Conservation (phyloP, 352 stramenopile genomes). For the Globisporangium takayamanum region DNA sequence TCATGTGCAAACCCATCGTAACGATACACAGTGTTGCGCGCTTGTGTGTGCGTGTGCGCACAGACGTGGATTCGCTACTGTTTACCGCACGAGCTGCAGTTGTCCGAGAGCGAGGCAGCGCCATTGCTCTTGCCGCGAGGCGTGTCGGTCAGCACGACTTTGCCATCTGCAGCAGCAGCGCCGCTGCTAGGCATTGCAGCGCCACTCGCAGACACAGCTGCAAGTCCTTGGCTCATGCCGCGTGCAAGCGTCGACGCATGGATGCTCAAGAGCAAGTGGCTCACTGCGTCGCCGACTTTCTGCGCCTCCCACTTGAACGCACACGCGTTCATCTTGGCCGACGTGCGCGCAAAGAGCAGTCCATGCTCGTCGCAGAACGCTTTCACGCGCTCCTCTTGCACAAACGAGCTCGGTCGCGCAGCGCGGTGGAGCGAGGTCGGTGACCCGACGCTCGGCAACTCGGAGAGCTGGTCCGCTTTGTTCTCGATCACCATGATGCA, state of each 20-base stretch:
- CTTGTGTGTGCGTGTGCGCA: no score
- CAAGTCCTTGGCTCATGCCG: conserved; percentile 3
- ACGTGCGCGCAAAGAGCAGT: conserved; percentile 57
- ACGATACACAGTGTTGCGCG: no score
- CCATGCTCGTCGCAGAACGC: conserved; percentile 50
- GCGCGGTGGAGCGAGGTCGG: not conserved
- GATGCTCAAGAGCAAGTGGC: conserved; percentile 51
- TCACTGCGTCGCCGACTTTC: conserved; percentile 43
- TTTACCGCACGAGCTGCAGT: conserved; percentile 13
- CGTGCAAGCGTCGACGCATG: conserved; percentile 37
- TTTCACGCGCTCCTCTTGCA: conserved; percentile 34
- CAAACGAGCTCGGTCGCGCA: conserved; percentile 26
- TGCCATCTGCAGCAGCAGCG: not conserved
- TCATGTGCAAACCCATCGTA: no score
- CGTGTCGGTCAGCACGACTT: conserved; percentile 9
- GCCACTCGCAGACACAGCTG: not conserved
- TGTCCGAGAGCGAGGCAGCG: conserved; percentile 1
- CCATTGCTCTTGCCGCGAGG: not conserved
- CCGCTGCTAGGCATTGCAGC: not conserved
- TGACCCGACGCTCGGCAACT: not conserved
- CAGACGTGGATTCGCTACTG: conserved; percentile 1
- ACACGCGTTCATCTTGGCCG: conserved; percentile 50
- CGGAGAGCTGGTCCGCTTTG: conserved; percentile 78
- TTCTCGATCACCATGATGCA: conserved; percentile 88
- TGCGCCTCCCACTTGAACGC: conserved; percentile 59